Percentiles rank a stretch among this genome's conserved stretches.
Evolutionary conservation across 371 early-diverging fungal genomes (phyloP).

Genomic region (Mucor saturninus): DNA sequence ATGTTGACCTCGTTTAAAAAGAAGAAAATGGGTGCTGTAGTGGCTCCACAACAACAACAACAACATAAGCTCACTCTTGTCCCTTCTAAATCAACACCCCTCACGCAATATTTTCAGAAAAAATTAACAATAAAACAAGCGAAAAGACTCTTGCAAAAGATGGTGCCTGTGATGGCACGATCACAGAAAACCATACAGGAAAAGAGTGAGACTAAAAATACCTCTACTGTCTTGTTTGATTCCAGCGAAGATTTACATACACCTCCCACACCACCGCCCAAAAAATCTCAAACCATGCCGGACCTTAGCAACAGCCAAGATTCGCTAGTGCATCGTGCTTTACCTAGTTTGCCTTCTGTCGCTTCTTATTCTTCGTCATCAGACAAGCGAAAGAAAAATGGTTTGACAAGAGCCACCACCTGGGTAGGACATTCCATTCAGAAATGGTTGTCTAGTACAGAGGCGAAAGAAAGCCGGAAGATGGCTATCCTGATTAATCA

Average conservation of each 20-base stretch:
- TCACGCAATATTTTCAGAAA: constrained; percentile 6
- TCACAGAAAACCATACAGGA: neutral
- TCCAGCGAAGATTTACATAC: constrained; percentile 13
- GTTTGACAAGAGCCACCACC: constrained; percentile 18
- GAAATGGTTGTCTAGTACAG: constrained; percentile 15
- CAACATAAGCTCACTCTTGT: neutral
- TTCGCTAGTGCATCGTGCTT: constrained; percentile 7
- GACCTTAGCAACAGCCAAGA: neutral
- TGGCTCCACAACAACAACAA: constrained; percentile 7
- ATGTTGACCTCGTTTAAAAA: constrained; percentile 10
- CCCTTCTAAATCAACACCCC: neutral
- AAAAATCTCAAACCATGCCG: constrained; percentile 23
- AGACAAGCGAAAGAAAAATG: neutral
- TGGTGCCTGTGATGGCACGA: neutral
- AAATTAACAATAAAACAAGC: constrained; percentile 6
- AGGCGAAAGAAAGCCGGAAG: neutral
- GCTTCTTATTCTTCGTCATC: neutral
- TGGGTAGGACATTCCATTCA: constrained; percentile 29
- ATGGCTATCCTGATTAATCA: constrained; percentile 2
- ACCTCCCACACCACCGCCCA: constrained; percentile 20
- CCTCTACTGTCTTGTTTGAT: constrained; percentile 13
- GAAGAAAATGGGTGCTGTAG: constrained; percentile 1
- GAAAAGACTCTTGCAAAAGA: constrained; percentile 18
- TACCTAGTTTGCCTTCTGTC: constrained; percentile 18
- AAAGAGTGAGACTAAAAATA: constrained; percentile 3